Evolutionary conservation across 1,284 basidiomycete species (phyloP).

Genomic region (Irpex lacteus): DNA sequence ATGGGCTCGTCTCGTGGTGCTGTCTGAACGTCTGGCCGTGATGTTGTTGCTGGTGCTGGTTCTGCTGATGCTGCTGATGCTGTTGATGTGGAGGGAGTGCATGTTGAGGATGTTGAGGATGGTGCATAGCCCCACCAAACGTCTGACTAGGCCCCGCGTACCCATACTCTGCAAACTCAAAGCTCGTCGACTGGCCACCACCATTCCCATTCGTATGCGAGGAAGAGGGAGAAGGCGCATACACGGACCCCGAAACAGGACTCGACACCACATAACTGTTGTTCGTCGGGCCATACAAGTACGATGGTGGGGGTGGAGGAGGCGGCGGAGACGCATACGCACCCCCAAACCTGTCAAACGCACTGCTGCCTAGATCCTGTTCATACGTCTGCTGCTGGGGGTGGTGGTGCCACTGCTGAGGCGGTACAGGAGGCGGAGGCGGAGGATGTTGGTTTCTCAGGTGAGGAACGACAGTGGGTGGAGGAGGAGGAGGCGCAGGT

Average conservation of each 20-base stretch:
- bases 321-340: constrained; percentile 2
- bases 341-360: too few relatives aligned
- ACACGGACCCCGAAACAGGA: not conserved
- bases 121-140: not conserved
- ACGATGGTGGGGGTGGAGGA: not conserved
- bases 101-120: not conserved
- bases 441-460: constrained; percentile 15
- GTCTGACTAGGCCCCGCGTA: not conserved
- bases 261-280: not conserved
- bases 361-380: too few relatives aligned
- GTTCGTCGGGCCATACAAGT: not conserved
- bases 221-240: not conserved
- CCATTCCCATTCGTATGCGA: too few relatives aligned
- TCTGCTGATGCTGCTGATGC: not conserved
- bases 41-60: not conserved
- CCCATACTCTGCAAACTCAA: not conserved
- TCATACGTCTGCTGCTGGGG: not conserved
- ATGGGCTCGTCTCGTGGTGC: not conserved
- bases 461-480: constrained; percentile 14
- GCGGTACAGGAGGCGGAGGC: constrained; percentile 16
- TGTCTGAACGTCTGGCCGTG: not conserved
- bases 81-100: too few relatives aligned
- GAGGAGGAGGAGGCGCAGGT: constrained; percentile 22
- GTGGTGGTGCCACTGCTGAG: not conserved
- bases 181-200: not conserved